phyloP scores from a whole-genome alignment of 352 stramenopile species.

The Globisporangium emineosum region DNA sequence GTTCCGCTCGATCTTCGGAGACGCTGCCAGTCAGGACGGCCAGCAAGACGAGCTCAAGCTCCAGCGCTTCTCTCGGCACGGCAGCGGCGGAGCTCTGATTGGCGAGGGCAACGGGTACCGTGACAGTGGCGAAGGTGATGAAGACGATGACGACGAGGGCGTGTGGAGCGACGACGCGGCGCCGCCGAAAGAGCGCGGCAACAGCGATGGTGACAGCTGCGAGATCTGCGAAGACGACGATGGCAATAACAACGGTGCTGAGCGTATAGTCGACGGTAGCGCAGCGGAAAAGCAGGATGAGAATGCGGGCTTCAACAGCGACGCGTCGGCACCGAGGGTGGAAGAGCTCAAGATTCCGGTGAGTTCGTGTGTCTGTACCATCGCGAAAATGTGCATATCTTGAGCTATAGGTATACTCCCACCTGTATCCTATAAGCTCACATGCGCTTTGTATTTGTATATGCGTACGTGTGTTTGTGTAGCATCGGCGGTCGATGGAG shows the following conservation, averaged over 20 bases:
- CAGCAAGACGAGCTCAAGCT: slow-evolving; percentile 19
- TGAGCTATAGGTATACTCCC: too few relatives aligned
- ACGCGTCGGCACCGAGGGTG: not conserved
- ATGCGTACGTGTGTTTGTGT: not conserved
- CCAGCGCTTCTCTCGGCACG: slow-evolving; percentile 11
- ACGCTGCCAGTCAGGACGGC: slow-evolving; percentile 12
- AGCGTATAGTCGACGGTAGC: not conserved
- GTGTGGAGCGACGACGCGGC: slow-evolving; percentile 50
- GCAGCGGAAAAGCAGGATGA: not conserved
- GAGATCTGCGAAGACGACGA: not conserved
- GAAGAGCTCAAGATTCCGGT: not conserved
- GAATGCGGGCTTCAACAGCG: not conserved
- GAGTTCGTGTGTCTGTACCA: not conserved
- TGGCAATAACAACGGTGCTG: not conserved
- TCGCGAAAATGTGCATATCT: not conserved
- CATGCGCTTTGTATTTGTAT: not conserved
- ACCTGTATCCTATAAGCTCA: too few relatives aligned
- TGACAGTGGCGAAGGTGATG: slow-evolving; percentile 16
- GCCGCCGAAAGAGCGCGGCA: slow-evolving; percentile 13
- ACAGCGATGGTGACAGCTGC: slow-evolving; percentile 18
- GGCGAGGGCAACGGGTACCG: not conserved
- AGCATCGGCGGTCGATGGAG: slow-evolving; percentile 60
- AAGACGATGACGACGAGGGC: slow-evolving; percentile 39
- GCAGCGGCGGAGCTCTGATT: not conserved
- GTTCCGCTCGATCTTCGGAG: slow-evolving; percentile 70